Base-by-base conservation (phyloP, 2,329 filamentous ascomycete genomes). In the Pseudomassariella vexata region DNA sequence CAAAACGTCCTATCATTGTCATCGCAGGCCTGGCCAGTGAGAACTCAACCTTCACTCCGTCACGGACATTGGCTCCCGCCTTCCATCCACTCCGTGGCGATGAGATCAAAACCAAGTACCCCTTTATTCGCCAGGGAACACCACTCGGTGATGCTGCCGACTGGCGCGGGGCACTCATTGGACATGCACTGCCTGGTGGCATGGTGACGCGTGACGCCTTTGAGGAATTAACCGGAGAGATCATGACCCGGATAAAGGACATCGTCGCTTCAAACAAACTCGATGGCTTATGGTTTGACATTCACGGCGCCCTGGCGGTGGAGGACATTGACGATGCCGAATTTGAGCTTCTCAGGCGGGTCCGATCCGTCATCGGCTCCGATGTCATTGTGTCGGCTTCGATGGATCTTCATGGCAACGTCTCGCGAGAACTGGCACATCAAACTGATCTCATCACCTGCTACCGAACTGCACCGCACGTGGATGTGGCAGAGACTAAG, bases 361-460 rank as follows among this genome's bases (percentile, higher is more conserved):
- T 70, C 9, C 56, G 69, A 3, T 36, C 29, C 1, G 60, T 70
- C 3, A 57, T 71, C 14, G 69, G 70, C 0, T 48, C 59, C 0
- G 45, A 60, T 14, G 63, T 66, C 6, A 35, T 73, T 9, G 64
- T 73, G 5, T 72, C 68, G 2, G 65, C 70, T 0, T 71, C 67
- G 0, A 73, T 73, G 69, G 70, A 74, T 42, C 52, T 74, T 12
- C 70, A 74, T 43, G 70, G 70, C 3, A 73, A 74, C 39, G 68
- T 74, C 6, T 71, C 68, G 7, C 55, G 57, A 5, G 51, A 60
- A 24, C 52, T 73, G 10, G 67, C 55, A 3, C 66, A 73, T 39
- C 59, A 63, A 52, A 61, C 59, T 3, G 70, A 73, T 41, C 43
- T 73, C 6, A 60, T 73, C 14, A 73, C 69, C 2, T 73, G 69